Conservation (phyloP, 306 rosid genomes). For the Potentilla sterilis region DNA sequence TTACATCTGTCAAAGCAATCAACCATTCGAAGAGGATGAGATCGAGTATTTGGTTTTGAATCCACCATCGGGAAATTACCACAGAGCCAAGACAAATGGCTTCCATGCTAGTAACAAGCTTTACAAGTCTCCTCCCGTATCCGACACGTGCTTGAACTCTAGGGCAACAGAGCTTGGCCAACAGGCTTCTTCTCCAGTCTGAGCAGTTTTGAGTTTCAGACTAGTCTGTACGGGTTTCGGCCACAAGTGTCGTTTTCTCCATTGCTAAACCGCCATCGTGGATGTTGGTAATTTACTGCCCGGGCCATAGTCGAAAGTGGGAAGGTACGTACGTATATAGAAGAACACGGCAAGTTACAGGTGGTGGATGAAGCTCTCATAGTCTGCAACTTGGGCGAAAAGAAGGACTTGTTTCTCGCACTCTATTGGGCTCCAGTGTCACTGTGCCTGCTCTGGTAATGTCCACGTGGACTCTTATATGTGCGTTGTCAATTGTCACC, state of each 20-base stretch:
- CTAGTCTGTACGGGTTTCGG: neutral
- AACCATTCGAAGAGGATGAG: neutral
- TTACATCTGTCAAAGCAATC: neutral
- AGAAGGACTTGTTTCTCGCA: neutral
- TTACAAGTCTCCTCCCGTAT: neutral
- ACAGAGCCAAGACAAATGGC: conserved; percentile 1
- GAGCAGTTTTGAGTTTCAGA: neutral
- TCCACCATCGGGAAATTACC: neutral
- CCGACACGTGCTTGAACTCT: neutral
- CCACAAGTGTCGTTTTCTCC: neutral
- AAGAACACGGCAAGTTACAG: neutral
- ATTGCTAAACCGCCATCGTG: neutral
- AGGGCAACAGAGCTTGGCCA: neutral
- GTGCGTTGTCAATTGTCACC: conserved; percentile 23
- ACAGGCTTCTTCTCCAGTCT: neutral
- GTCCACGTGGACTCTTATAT: conserved; percentile 30
- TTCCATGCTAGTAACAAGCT: neutral
- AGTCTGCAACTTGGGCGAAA: neutral
- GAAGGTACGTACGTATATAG: neutral
- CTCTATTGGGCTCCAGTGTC: neutral
- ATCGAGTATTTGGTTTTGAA: neutral
- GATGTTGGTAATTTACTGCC: neutral
- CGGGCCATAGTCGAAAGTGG: neutral
- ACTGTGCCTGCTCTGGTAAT: conserved; percentile 7
- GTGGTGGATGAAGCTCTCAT: conserved; percentile 2